Evolutionary conservation across 208 protist species (phyloP).

Genomic region (Trypanosoma cruzi): DNA sequence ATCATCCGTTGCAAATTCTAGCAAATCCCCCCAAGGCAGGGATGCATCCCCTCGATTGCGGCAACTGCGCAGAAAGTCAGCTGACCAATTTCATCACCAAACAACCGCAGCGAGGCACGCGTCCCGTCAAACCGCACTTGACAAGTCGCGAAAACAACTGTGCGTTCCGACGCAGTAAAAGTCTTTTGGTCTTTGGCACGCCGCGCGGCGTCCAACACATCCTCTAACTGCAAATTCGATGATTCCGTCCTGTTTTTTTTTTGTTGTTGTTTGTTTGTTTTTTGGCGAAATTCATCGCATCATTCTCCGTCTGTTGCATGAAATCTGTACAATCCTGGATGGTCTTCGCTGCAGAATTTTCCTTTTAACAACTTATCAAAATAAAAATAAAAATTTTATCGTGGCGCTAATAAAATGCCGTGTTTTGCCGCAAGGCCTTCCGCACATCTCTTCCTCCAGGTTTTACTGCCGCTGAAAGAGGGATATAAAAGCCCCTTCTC

Average conservation of each 20-base stretch:
- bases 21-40: conserved; percentile 9
- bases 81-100: neutral
- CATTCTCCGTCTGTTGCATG: neutral
- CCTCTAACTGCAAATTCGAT: neutral
- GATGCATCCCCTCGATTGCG: conserved; percentile 20
- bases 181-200: neutral
- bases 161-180: neutral
- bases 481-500: conserved; percentile 19
- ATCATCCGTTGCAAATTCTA: neutral
- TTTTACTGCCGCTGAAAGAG: conserved; percentile 2
- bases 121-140: conserved; percentile 1
- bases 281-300: neutral
- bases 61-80: conserved; percentile 14
- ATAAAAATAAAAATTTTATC: too few relatives aligned
- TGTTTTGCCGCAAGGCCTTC: conserved; percentile 10
- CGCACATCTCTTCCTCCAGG: conserved; percentile 4
- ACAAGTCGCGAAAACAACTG: conserved; percentile 16
- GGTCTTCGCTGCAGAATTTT: neutral
- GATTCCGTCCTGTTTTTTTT: neutral
- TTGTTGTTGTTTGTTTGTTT: too few relatives aligned
- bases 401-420: conserved; percentile 4
- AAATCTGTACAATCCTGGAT: neutral
- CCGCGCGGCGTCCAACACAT: conserved; percentile 2
- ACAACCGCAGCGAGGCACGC: conserved; percentile 7
- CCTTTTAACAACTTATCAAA: too few relatives aligned